phyloP scores from a whole-genome alignment of 2,329 filamentous ascomycete species.

The Aquanectria penicillioides region DNA sequence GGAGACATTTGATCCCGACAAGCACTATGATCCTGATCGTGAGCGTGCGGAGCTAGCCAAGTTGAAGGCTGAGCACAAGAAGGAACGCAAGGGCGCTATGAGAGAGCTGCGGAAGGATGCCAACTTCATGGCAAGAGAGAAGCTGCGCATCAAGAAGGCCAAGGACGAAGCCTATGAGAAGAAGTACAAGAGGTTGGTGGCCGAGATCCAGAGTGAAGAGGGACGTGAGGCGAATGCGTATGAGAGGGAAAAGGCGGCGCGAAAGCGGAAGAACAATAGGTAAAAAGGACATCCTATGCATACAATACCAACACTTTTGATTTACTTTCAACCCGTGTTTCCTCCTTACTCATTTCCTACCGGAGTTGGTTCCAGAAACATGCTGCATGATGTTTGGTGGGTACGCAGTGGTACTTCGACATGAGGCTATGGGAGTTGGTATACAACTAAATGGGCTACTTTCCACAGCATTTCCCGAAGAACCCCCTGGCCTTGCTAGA shows the following conservation, averaged over 20 bases:
- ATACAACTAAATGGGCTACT: not conserved
- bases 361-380: too few relatives aligned
- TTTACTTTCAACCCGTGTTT: not conserved
- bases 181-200: slow-evolving; percentile 91
- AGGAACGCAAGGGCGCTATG: slow-evolving; percentile 93
- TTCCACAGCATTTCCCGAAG: not conserved
- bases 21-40: slow-evolving; percentile 96
- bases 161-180: slow-evolving; percentile 93
- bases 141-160: slow-evolving; percentile 91
- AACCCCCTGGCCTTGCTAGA: too few relatives aligned
- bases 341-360: too few relatives aligned
- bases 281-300: slow-evolving; percentile 33
- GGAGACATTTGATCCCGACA: slow-evolving; percentile 91
- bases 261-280: slow-evolving; percentile 71
- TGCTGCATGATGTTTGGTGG: too few relatives aligned
- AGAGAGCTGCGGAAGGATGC: slow-evolving; percentile 95
- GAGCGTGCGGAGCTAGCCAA: slow-evolving; percentile 88
- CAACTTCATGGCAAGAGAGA: slow-evolving; percentile 91
- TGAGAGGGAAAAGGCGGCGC: slow-evolving; percentile 82
- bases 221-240: slow-evolving; percentile 87
- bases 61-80: slow-evolving; percentile 90
- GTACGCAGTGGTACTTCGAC: not conserved
- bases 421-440: not conserved
- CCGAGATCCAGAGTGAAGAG: slow-evolving; percentile 96
- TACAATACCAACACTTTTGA: slow-evolving; percentile 34